Conservation (phyloP, 2,329 filamentous ascomycete genomes). For the Sporothrix inflata region DNA sequence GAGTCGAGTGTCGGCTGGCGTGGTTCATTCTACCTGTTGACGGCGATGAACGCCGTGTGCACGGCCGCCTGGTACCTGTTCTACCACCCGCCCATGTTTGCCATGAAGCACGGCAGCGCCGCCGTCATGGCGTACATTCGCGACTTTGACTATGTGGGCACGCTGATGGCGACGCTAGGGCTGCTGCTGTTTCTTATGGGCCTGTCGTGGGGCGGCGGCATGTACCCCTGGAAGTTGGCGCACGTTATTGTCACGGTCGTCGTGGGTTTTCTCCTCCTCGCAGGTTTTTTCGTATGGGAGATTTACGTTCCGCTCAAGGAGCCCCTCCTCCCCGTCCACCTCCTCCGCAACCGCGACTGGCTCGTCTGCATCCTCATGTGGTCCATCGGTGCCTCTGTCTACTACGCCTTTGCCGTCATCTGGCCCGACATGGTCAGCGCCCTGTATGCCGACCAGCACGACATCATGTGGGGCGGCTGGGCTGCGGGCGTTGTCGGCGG, state of each 20-base stretch:
- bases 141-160: constrained; percentile 42
- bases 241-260: constrained; percentile 39
- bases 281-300: neutral
- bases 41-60: constrained; percentile 38
- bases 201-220: constrained; percentile 40
- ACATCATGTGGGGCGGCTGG: constrained; percentile 37
- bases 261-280: neutral
- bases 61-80: constrained; percentile 41
- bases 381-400: constrained; percentile 43
- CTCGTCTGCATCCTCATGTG: constrained; percentile 40
- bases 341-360: constrained; percentile 43
- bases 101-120: constrained; percentile 39
- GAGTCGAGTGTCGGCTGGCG: constrained; percentile 39
- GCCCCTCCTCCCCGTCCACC: constrained; percentile 44
- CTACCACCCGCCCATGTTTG: constrained; percentile 42
- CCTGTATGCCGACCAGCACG: constrained; percentile 38
- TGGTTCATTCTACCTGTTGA: constrained; percentile 40
- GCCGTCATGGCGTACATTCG: constrained; percentile 37
- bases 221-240: constrained; percentile 42
- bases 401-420: constrained; percentile 45
- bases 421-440: constrained; percentile 44
- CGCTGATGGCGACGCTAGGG: constrained; percentile 39
- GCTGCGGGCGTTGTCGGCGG: constrained; percentile 38
- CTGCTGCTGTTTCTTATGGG: constrained; percentile 41
- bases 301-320: constrained; percentile 39